Percentiles rank a stretch among this genome's conserved stretches.
These are phyloP conservation scores for Phaffia tasmanica DNA, from an alignment of 768 basidiomycete species.

Conservation along the genomic window DNA sequence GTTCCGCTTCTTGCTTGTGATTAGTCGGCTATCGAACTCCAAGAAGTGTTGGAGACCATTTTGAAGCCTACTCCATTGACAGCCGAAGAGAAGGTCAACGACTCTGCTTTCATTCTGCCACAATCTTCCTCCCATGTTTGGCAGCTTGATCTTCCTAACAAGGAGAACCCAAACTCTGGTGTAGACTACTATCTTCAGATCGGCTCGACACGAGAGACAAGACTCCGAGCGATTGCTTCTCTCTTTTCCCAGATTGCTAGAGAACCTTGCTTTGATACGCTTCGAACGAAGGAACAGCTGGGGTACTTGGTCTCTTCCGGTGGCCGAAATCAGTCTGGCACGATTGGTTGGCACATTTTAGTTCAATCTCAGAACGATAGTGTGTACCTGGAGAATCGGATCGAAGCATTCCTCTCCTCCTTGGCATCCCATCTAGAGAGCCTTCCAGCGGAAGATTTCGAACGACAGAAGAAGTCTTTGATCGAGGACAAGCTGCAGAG, in stretches of 20 bases:
- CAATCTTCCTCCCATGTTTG: constrained; percentile 63
- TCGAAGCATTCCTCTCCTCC: constrained; percentile 77
- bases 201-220: constrained; percentile 56
- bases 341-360: constrained; percentile 66
- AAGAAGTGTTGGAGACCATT: constrained; percentile 58
- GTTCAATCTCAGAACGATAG: constrained; percentile 80
- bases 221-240: constrained; percentile 53
- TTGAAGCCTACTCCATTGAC: constrained; percentile 51
- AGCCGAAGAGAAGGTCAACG: constrained; percentile 46
- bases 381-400: constrained; percentile 68
- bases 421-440: constrained; percentile 43
- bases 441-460: constrained; percentile 63
- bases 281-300: constrained; percentile 89
- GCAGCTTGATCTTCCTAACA: constrained; percentile 59
- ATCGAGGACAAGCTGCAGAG: constrained; percentile 73
- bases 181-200: constrained; percentile 75
- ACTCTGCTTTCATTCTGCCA: constrained; percentile 55
- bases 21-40: constrained; percentile 66
- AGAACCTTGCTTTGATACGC: constrained; percentile 83
- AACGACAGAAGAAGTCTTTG: constrained; percentile 63
- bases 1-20: constrained; percentile 16
- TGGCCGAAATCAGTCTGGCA: constrained; percentile 47
- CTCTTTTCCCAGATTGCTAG: constrained; percentile 71
- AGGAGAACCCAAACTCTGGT: constrained; percentile 74
- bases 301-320: constrained; percentile 68